Conservation (phyloP, 352 stramenopile species). For the Phytophthora sansomeana region DNA sequence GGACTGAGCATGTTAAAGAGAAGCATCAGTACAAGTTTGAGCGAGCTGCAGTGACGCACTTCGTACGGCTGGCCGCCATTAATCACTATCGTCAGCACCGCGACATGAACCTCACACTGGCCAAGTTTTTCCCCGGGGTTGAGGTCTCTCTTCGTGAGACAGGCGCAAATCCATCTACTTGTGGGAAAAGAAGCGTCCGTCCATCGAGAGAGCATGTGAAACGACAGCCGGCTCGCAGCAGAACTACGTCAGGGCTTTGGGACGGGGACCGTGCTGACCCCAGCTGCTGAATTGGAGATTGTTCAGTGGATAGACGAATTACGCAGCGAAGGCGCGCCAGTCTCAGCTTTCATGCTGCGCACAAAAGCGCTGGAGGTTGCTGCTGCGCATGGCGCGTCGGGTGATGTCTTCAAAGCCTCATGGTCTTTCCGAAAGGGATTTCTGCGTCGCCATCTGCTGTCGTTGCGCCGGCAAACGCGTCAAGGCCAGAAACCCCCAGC, state of each 20-base stretch:
- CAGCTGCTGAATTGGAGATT: conserved; percentile 29
- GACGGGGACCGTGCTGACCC: conserved; percentile 20
- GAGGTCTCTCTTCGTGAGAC: background rate
- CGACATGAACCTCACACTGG: conserved; percentile 4
- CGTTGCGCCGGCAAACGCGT: conserved; percentile 16
- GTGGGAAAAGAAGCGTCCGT: background rate
- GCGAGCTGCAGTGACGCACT: background rate
- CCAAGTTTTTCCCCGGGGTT: conserved; percentile 2
- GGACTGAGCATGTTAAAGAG: conserved; percentile 4
- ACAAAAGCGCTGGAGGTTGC: conserved; percentile 28
- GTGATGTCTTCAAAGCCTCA: conserved; percentile 3
- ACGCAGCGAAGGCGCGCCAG: conserved; percentile 29
- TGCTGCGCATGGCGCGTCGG: background rate
- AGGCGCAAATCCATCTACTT: conserved; percentile 9
- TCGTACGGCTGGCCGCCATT: background rate
- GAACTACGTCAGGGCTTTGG: conserved; percentile 5
- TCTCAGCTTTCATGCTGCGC: conserved; percentile 33
- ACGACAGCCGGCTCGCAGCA: background rate
- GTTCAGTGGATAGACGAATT: conserved; percentile 32
- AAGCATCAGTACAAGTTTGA: conserved; percentile 5
- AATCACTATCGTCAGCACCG: conserved; percentile 5
- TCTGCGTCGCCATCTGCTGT: conserved; percentile 26
- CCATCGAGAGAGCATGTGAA: background rate
- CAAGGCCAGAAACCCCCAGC: conserved; percentile 21
- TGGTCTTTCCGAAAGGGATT: conserved; percentile 12